Evolutionary conservation across 2,329 filamentous ascomycete genomes (phyloP), one percentile per base, ranked within the genome.

Genomic region (Stagonosporopsis cucurbitacearum): DNA sequence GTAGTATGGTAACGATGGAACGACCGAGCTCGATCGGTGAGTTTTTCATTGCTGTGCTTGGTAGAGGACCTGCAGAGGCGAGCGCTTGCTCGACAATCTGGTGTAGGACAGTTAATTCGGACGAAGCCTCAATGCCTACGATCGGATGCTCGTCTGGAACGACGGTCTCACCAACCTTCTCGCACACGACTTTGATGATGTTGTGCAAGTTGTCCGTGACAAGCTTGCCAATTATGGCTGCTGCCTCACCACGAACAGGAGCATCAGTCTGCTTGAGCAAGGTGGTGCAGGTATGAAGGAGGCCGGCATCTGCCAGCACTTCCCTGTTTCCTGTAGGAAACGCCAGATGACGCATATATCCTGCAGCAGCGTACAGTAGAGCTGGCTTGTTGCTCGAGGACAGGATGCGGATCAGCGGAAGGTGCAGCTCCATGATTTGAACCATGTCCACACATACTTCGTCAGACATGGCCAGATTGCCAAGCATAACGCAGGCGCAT

Each of bases 31-130:
- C 73, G 30, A 75, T 66, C 59, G 65, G 68, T n/a, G 70, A 59
- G n/a, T 73, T 74, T 55, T 74, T 75, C 72, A 75, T 75, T 1
- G 70, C 57, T n/a, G 70, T 72, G 50, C 73, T 75, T 4, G 73
- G 72, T 2, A 75, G 26, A 23, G 73, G 70, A 17, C 57, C 60
- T 2, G 70, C 64, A 15, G 71, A 68, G n/a, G 59, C 60, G 5
- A 73, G 59, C 23, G 72, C 68, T 37, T 73, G 70, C 26, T 66
- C 62, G 28, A 71, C 65, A 8, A 75, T 59, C 25, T 68, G 63
- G 32, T 69, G 63, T 6, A 73, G 64, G 6, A 72, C 58, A 6
- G 66, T 71, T 6, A 63, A 58, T 1, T 67, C 57, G 6, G 59
- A 52, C 20, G 67, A 59, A 37, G 53, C 25, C 20, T 67, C 58